phyloP scores from a whole-genome alignment of 2,329 filamentous ascomycete species.

The Penicillium brasilianum region DNA sequence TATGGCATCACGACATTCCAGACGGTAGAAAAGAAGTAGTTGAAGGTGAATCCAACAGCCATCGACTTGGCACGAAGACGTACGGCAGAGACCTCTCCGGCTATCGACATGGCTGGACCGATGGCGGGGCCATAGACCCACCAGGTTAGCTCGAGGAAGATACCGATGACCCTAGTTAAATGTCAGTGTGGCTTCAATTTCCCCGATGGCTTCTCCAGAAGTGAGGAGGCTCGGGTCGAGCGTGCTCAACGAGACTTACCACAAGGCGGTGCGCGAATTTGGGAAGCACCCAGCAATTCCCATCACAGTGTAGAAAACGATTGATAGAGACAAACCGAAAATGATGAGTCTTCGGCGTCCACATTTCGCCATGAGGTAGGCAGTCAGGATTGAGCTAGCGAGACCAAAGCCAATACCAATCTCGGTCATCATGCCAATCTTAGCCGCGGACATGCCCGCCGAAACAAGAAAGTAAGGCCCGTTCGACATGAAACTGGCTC shows the following conservation, averaged over 20 bases:
- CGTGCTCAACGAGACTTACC: constrained; percentile 1
- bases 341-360: constrained; percentile 13
- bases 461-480: constrained; percentile 14
- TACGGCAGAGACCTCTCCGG: constrained; percentile 14
- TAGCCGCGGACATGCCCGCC: constrained; percentile 11
- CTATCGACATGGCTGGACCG: constrained; percentile 14
- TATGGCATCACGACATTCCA: constrained; percentile 12
- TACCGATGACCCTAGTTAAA: constrained; percentile 8
- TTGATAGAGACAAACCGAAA: constrained; percentile 10
- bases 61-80: constrained; percentile 16
- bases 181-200: background rate
- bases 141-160: constrained; percentile 16
- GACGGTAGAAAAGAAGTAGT: constrained; percentile 16
- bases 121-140: constrained; percentile 17
- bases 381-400: constrained; percentile 14
- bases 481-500: constrained; percentile 14
- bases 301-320: constrained; percentile 12
- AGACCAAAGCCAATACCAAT: constrained; percentile 14
- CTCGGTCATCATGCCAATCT: constrained; percentile 16
- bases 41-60: constrained; percentile 16
- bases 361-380: constrained; percentile 12
- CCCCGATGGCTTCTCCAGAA: no score
- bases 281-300: constrained; percentile 14
- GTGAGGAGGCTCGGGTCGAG: background rate
- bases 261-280: background rate